Percentiles rank a stretch among this genome's conserved stretches.
These are phyloP conservation scores for Coemansia sp. DNA, from an alignment of 192 early-diverging fungal species.

Conservation along the genomic window DNA sequence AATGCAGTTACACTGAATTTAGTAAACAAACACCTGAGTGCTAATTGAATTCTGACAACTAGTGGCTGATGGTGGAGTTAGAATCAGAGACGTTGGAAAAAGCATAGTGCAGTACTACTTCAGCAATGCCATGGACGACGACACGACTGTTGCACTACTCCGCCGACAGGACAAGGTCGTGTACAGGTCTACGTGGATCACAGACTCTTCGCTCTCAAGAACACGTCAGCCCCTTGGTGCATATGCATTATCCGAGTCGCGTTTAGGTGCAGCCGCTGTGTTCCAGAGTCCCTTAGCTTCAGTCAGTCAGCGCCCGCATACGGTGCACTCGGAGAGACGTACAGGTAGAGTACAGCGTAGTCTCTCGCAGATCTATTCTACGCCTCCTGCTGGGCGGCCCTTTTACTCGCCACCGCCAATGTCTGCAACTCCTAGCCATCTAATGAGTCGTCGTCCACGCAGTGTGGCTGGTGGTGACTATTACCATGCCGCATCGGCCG, in stretches of 20 bases:
- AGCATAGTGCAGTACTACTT: constrained; percentile 42
- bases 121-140: constrained; percentile 33
- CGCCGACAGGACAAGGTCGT: constrained; percentile 33
- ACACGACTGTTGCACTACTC: constrained; percentile 20
- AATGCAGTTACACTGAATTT: not conserved
- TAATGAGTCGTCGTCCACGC: not conserved
- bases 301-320: not conserved
- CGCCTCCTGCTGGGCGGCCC: not conserved
- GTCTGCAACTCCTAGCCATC: not conserved
- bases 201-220: constrained; percentile 38
- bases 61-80: constrained; percentile 39
- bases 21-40: not conserved
- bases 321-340: not conserved
- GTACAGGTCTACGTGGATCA: constrained; percentile 45
- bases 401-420: not conserved
- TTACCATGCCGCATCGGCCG: constrained; percentile 8
- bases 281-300: constrained; percentile 3
- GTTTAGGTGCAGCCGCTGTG: not conserved
- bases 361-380: not conserved
- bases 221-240: constrained; percentile 40
- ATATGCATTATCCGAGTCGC: constrained; percentile 23
- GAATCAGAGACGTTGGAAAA: constrained; percentile 36
- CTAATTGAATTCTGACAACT: not conserved
- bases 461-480: constrained; percentile 15
- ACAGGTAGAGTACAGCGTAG: not conserved